Base-by-base conservation (phyloP, 805 yeast genomes). In the Suhomyces sp. region DNA sequence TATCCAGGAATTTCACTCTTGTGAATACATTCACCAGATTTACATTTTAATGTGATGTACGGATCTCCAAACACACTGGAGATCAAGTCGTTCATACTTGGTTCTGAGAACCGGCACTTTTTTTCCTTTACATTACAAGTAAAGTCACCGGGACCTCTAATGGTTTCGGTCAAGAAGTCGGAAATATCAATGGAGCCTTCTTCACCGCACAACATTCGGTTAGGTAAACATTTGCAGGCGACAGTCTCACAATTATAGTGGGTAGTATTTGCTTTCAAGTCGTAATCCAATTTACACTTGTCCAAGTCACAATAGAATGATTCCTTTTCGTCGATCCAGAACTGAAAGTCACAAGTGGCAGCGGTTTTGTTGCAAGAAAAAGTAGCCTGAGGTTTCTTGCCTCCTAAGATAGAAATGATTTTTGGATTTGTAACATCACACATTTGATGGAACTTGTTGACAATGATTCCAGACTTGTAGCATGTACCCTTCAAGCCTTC, bases 51-150 rank as follows among this genome's bases (percentile, higher is more conserved):
- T 1, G 92, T 86, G 63, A 94, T 94, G 59, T 84, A 80, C 1
- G 93, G 89, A 66, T 94, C 99, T n/a, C 99, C 99, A 72, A 94
- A 94, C 2, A 94, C 96, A 6, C 90, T 84, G 54, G 84, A 78
- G 53, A 94, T 94, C 63, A 94, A 78, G 58, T 89, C 96, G 71
- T 94, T 89, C 97, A 94, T 93, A 51, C 94, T 86, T 45, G 99
- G 98, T 66, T 94, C 99, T 2, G 93, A 86, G 63, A 94, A 94
- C 46, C 77, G 77, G 72, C 99, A 94, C 46, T 76, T 70, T 42
- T 77, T 81, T 13, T 79, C 67, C 5, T 71, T 67, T 22, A 88
- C 67, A 66, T 90, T 89, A 72, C 99, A 94, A 3, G 83, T 72
- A 63, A 94, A 91, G 57, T 88, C 92, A 31, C 97, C 99, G 0